Evolutionary conservation across 106 monocot genomes (phyloP), one percentile per base, ranked within the genome.

Genomic region (Amphibolis antarctica): DNA sequence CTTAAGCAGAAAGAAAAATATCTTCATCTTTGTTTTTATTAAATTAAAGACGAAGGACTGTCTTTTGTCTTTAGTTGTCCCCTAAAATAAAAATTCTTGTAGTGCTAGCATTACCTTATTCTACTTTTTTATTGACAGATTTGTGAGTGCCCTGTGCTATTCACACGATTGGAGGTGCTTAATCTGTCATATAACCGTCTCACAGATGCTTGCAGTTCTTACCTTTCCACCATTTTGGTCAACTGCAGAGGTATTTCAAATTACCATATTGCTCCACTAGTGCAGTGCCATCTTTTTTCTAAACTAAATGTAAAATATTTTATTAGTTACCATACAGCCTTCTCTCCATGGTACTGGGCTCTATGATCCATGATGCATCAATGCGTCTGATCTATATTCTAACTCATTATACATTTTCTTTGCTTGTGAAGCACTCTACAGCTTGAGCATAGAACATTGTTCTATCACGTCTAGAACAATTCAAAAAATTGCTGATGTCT

Each of bases 401-500:
- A 18, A 18, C 63, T 22, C 11, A 9, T 51, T 27, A 51, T 50
- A 5, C 17, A 18, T 52, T 15, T 18, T 65, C 30, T 27, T 31
- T 66, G 65, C 72, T 20, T 45, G 53, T 79, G 36, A 26, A 98
- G 96, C 86, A 20, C 80, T 98, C n/a, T 98, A 90, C 68, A 90
- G 84, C 69, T 81, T 98, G 69, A 98, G 80, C 74, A 78, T 98
- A 62, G 86, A 98, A 72, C 69, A 82, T 44, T 90, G 90, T 44
- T 84, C 79, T 44, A 76, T 98, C 71, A 90, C 96, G 76, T 87
- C 96, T 56, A 80, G 90, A 80, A 87, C 96, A 59, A 73, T 98
- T 72, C 87, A 98, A 77, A 98, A 80, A 69, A 72, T 90, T 54
- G 66, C 84, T 17, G 96, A 98, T 62, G 75, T 80, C 28, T 63